Conservation (phyloP, 2,329 filamentous ascomycete species). For the Tothia fuscella region DNA sequence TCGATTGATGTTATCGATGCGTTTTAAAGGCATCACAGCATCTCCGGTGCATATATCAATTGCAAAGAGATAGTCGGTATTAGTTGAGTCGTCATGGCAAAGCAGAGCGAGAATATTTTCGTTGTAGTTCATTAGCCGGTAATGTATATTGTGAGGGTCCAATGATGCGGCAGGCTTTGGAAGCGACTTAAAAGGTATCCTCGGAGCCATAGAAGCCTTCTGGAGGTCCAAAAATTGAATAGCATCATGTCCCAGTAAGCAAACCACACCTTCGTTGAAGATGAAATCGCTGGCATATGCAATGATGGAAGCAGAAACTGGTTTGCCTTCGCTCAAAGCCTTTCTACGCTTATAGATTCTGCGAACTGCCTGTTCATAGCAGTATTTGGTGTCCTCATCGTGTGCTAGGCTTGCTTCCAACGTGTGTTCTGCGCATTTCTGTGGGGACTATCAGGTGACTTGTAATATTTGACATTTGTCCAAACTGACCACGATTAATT, state of each 20-base stretch:
- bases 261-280: constrained; percentile 52
- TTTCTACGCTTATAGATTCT: constrained; percentile 48
- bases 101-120: constrained; percentile 40
- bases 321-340: constrained; percentile 31
- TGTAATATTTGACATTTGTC: not conserved
- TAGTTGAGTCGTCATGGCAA: not conserved
- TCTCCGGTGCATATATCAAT: not conserved
- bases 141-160: constrained; percentile 11
- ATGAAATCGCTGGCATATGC: constrained; percentile 48
- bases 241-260: constrained; percentile 43
- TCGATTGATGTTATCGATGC: constrained; percentile 12
- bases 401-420: constrained; percentile 33
- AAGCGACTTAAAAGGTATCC: too few species aligned
- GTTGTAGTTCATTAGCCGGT: constrained; percentile 46
- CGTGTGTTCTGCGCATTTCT: constrained; percentile 32
- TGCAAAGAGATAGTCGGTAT: constrained; percentile 4
- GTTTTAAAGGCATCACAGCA: constrained; percentile 8
- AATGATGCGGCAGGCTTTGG: constrained; percentile 9
- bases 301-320: constrained; percentile 36
- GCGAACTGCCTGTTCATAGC: constrained; percentile 45
- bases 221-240: constrained; percentile 51
- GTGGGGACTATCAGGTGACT: constrained; percentile 13
- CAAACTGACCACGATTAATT: constrained; percentile 43
- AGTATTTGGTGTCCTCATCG: constrained; percentile 30
- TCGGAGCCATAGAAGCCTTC: too few species aligned